These are phyloP conservation scores for Boechera divaricarpa DNA, from an alignment of 345 rosid genomes.

Conservation along the genomic window DNA sequence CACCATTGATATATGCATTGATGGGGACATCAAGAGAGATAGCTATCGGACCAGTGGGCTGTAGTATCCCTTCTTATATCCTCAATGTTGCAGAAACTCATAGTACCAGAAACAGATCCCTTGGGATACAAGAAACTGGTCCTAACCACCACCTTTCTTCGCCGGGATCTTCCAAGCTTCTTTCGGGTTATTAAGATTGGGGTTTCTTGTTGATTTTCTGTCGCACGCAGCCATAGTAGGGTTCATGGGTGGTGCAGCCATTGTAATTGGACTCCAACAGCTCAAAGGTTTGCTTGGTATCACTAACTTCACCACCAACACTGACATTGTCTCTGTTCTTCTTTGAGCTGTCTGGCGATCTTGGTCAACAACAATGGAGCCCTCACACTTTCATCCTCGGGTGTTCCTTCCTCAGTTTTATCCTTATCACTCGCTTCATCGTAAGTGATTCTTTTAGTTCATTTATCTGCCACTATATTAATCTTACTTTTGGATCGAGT, in stretches of 20 bases:
- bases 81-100: conserved; percentile 68
- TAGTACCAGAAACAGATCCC: conserved; percentile 72
- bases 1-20: conserved; percentile 82
- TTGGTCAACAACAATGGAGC: conserved; percentile 70
- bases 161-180: conserved; percentile 84
- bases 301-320: conserved; percentile 72
- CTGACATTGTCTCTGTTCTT: conserved; percentile 78
- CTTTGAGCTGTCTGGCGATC: conserved; percentile 71
- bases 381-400: conserved; percentile 33
- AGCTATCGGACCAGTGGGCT: conserved; percentile 91
- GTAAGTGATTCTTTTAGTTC: conserved; percentile 50
- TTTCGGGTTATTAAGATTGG: conserved; percentile 83
- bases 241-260: conserved; percentile 92
- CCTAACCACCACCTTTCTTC: conserved; percentile 78
- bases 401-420: conserved; percentile 49
- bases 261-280: conserved; percentile 93
- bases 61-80: conserved; percentile 85
- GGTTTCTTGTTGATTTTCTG: conserved; percentile 88
- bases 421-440: conserved; percentile 65
- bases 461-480: not conserved
- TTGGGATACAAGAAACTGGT: conserved; percentile 67
- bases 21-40: conserved; percentile 96
- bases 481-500: not conserved
- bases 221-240: conserved; percentile 95
- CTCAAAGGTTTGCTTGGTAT: conserved; percentile 84